Percentiles rank a stretch among this genome's conserved stretches.
Conservation (phyloP, 441 rosid genomes). For the Manihot esculenta region DNA sequence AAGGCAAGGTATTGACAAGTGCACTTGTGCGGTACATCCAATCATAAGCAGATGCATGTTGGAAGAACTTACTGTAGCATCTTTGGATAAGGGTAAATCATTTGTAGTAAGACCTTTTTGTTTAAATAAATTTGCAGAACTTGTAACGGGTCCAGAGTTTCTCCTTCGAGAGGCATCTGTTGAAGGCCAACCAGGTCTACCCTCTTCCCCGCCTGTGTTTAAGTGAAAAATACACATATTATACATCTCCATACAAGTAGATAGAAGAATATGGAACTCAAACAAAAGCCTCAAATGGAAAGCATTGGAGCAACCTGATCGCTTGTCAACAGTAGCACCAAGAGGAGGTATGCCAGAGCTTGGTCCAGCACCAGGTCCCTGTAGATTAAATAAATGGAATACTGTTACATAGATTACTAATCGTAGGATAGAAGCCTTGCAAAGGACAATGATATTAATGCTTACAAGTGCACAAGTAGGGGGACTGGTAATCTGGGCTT, state of each 20-base stretch:
- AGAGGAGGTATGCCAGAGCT: conserved; percentile 40
- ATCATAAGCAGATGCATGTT: conserved; percentile 14
- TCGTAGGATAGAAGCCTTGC: not conserved
- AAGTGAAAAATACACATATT: not conserved
- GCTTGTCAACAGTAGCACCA: conserved; percentile 38
- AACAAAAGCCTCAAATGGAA: not conserved
- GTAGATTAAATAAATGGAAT: conserved; percentile 4
- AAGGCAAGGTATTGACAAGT: not conserved
- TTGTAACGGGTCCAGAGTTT: conserved; percentile 59
- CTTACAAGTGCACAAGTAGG: conserved; percentile 65
- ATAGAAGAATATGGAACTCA: not conserved
- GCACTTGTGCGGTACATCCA: not conserved
- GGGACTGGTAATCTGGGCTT: conserved; percentile 78
- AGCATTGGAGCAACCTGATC: conserved; percentile 28
- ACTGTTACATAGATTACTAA: not conserved
- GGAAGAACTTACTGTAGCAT: conserved; percentile 50
- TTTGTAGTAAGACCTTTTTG: conserved; percentile 63
- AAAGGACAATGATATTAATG: not conserved
- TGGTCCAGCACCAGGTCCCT: conserved; percentile 46
- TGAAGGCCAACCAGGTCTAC: conserved; percentile 64
- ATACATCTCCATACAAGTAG: not conserved
- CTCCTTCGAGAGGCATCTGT: conserved; percentile 62
- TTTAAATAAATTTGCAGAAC: conserved; percentile 60
- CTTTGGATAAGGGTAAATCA: conserved; percentile 63
- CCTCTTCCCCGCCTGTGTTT: conserved; percentile 63